Conservation (phyloP, 306 rosid species). For the Trichosanthes cucumerina region DNA sequence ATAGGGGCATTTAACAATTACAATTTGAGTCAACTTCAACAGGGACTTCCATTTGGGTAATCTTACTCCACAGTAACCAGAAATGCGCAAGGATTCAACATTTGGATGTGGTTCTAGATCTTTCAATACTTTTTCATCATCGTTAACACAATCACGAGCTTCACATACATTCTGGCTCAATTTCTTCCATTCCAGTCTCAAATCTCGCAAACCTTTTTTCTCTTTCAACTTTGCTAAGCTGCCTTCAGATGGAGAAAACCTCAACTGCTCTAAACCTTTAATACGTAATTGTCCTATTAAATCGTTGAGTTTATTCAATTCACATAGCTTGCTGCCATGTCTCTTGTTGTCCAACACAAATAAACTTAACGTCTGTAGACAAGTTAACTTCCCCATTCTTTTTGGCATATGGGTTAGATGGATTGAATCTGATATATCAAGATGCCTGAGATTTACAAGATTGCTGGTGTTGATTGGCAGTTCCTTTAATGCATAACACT, state of each 20-base stretch:
- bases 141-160: not conserved
- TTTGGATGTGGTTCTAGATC: not conserved
- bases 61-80: not conserved
- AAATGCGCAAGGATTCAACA: not conserved
- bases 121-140: not conserved
- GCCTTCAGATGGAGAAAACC: not conserved
- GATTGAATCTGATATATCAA: not conserved
- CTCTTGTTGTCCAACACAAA: not conserved
- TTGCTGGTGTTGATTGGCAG: not conserved
- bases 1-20: not conserved
- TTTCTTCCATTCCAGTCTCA: not conserved
- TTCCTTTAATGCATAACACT: not conserved
- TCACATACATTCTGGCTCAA: not conserved
- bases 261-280: not conserved
- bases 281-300: not conserved
- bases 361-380: not conserved
- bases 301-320: not conserved
- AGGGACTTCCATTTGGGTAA: not conserved
- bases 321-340: not conserved
- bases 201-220: not conserved
- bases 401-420: not conserved
- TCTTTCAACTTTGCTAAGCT: not conserved
- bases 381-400: not conserved
- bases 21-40: not conserved
- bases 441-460: slow-evolving; percentile 5